phyloP scores from a whole-genome alignment of 2,329 filamentous ascomycete species.

The Stromatinia cepivora region DNA sequence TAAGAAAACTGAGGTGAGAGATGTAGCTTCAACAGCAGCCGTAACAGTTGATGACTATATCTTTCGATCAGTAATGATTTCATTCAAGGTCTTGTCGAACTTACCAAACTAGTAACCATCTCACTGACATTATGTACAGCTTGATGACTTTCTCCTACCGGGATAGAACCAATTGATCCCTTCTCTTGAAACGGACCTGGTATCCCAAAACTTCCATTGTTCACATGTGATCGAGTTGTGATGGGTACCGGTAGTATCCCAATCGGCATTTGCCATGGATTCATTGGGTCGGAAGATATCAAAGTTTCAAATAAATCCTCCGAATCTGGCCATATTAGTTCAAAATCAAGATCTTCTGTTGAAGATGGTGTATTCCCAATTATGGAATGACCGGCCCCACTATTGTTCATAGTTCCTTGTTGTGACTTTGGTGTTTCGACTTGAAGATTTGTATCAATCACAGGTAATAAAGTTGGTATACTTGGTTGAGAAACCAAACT shows the following conservation, averaged over 20 bases:
- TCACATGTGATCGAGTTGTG: conserved; percentile 39
- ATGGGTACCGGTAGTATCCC: conserved; percentile 46
- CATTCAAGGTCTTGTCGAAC: conserved; percentile 24
- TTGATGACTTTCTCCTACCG: conserved; percentile 45
- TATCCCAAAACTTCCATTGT: conserved; percentile 37
- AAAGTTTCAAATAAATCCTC: conserved; percentile 48
- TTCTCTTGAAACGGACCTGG: conserved; percentile 44
- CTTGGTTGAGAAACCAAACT: conserved; percentile 22
- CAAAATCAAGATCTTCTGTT: conserved; percentile 40
- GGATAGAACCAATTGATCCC: conserved; percentile 43
- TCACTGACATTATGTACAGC: conserved; percentile 49
- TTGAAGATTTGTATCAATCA: conserved; percentile 4
- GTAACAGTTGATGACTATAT: conserved; percentile 46
- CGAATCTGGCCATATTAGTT: conserved; percentile 48
- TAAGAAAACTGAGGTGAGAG: conserved; percentile 48
- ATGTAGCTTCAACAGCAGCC: conserved; percentile 47
- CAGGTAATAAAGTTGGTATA: conserved; percentile 20
- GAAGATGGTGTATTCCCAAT: conserved; percentile 22
- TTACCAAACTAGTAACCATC: conserved; percentile 47
- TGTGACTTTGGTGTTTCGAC: conserved; percentile 11
- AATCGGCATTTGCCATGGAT: conserved; percentile 47
- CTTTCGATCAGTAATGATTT: not conserved
- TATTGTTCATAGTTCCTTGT: not conserved
- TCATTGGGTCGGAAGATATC: conserved; percentile 44
- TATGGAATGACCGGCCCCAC: not conserved